Evolutionary conservation across 2,329 filamentous ascomycete genomes (phyloP).

Genomic region (Coniochaeta sp.): DNA sequence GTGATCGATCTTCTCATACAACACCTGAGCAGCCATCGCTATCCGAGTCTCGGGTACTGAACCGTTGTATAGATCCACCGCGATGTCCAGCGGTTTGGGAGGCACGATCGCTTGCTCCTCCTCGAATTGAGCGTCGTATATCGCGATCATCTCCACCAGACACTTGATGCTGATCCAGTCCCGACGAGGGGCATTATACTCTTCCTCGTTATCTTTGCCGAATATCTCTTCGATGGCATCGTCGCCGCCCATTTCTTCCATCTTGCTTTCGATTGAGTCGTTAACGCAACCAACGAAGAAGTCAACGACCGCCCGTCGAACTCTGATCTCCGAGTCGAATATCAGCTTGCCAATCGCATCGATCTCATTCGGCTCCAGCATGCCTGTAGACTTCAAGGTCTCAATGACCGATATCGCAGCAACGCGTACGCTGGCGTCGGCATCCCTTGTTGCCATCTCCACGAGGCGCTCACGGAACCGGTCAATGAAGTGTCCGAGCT

Average conservation of each 20-base stretch:
- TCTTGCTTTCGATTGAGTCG: constrained; percentile 69
- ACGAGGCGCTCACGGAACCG: constrained; percentile 80
- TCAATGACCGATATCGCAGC: constrained; percentile 77
- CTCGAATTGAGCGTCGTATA: constrained; percentile 68
- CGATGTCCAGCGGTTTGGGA: constrained; percentile 39
- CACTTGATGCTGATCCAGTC: constrained; percentile 93
- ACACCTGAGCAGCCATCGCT: constrained; percentile 74
- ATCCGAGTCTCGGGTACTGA: constrained; percentile 71
- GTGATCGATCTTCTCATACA: constrained; percentile 77
- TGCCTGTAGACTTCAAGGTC: constrained; percentile 70
- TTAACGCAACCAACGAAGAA: constrained; percentile 89
- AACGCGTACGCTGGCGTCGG: constrained; percentile 73
- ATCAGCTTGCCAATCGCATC: constrained; percentile 82
- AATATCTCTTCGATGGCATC: constrained; percentile 71
- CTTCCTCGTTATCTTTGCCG: constrained; percentile 63
- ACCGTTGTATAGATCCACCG: constrained; percentile 52
- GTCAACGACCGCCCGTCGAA: constrained; percentile 79
- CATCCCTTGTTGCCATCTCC: constrained; percentile 85
- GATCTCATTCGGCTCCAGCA: constrained; percentile 87
- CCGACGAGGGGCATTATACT: constrained; percentile 67
- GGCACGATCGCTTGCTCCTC: constrained; percentile 43
- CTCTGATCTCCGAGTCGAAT: constrained; percentile 76
- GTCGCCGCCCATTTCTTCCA: constrained; percentile 78
- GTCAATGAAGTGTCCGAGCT: constrained; percentile 88
- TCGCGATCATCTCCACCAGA: constrained; percentile 73